phyloP scores from a whole-genome alignment of 2,329 filamentous ascomycete genomes.

The Aplosporella prunicola region DNA sequence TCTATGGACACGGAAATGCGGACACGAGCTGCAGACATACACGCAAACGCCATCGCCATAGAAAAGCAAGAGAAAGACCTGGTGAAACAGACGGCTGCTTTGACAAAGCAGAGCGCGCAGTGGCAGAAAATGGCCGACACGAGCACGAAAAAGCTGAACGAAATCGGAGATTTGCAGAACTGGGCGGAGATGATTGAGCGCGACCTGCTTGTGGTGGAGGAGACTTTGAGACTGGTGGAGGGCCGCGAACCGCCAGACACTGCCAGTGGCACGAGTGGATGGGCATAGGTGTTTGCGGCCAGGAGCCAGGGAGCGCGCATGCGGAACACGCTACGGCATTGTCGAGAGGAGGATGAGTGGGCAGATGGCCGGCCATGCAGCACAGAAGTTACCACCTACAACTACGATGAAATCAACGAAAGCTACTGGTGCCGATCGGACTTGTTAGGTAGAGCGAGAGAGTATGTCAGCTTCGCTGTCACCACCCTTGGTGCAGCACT shows the following conservation, averaged over 20 bases:
- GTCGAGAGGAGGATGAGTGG: no score
- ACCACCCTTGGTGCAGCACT: no score
- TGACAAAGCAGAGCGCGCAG: conserved; percentile 56
- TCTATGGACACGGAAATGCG: conserved; percentile 60
- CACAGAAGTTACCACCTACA: no score
- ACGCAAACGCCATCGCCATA: conserved; percentile 58
- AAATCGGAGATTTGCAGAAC: conserved; percentile 74
- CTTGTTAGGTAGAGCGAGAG: no score
- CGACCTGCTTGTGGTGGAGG: conserved; percentile 32
- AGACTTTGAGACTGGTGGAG: conserved; percentile 30
- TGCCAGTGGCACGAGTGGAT: conserved; percentile 24
- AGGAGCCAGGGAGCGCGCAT: neutral
- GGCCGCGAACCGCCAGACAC: conserved; percentile 18
- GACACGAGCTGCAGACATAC: conserved; percentile 58
- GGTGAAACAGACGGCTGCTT: conserved; percentile 46
- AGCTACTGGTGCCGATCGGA: no score
- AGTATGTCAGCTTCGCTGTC: no score
- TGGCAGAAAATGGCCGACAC: conserved; percentile 54
- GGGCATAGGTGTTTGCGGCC: conserved; percentile 9
- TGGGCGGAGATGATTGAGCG: conserved; percentile 71
- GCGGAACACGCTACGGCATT: no score
- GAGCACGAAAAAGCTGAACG: conserved; percentile 59
- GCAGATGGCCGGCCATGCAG: no score
- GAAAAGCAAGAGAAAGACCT: conserved; percentile 59
- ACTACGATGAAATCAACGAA: no score